These are phyloP conservation scores for Elsinoe australis DNA, from an alignment of 2,329 filamentous ascomycete species.

Conservation along the genomic window DNA sequence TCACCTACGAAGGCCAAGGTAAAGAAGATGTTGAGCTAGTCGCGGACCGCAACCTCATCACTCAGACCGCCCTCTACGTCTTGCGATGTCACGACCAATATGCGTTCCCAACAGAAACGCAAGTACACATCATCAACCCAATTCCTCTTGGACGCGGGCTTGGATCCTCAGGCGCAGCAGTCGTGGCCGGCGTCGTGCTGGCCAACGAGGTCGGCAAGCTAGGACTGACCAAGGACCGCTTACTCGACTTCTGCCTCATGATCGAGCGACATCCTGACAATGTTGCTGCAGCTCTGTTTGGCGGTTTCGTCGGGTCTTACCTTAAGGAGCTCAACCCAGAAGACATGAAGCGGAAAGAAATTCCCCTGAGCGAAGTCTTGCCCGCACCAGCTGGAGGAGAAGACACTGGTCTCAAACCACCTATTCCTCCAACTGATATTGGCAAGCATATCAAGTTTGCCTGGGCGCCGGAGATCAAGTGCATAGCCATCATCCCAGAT, in stretches of 20 bases:
- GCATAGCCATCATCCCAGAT: slow-evolving; percentile 88
- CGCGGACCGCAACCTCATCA: slow-evolving; percentile 85
- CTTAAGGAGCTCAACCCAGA: slow-evolving; percentile 84
- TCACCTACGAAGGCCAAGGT: slow-evolving; percentile 84
- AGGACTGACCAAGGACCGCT: slow-evolving; percentile 65
- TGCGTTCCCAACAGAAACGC: slow-evolving; percentile 74
- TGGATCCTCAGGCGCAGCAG: slow-evolving; percentile 90
- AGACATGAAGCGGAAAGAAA: slow-evolving; percentile 84
- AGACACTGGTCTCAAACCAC: slow-evolving; percentile 79
- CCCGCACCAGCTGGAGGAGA: slow-evolving; percentile 83
- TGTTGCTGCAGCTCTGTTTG: slow-evolving; percentile 88
- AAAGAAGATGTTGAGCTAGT: slow-evolving; percentile 72
- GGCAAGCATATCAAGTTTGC: slow-evolving; percentile 94
- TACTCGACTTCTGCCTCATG: slow-evolving; percentile 97
- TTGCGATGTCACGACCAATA: slow-evolving; percentile 84
- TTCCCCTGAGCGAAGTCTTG: slow-evolving; percentile 87
- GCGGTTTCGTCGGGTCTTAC: slow-evolving; percentile 94
- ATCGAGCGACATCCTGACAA: slow-evolving; percentile 90
- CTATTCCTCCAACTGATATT: slow-evolving; percentile 83
- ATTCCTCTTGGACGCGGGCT: slow-evolving; percentile 88
- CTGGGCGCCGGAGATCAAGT: slow-evolving; percentile 93
- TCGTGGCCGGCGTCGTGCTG: slow-evolving; percentile 89
- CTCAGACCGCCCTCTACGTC: slow-evolving; percentile 87
- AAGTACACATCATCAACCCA: slow-evolving; percentile 90
- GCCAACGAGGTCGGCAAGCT: slow-evolving; percentile 82